Evolutionary conservation across 2,329 filamentous ascomycete species (phyloP).

Genomic region (Tricladium varicosporioides): DNA sequence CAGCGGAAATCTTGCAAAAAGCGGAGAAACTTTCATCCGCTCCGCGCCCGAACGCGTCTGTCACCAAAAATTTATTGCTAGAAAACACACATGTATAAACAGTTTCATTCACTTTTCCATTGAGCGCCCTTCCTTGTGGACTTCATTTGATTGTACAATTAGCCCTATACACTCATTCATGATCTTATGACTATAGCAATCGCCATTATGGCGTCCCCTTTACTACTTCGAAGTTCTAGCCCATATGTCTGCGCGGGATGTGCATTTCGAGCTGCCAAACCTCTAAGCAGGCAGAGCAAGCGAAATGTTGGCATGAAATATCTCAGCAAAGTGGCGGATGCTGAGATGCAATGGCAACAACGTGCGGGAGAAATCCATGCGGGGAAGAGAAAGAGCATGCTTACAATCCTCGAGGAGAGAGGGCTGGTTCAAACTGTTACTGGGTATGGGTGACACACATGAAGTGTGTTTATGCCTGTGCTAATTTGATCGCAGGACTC

Average conservation of each 20-base stretch:
- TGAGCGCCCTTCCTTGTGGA: neutral
- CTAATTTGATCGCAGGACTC: constrained; percentile 25
- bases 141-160: neutral
- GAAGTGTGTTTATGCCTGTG: neutral
- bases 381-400: constrained; percentile 52
- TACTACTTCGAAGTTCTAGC: constrained; percentile 25
- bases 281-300: constrained; percentile 14
- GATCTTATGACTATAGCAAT: neutral
- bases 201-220: constrained; percentile 30
- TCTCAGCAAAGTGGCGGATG: constrained; percentile 34
- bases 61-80: neutral
- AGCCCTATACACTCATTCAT: neutral
- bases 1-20: too few relatives aligned
- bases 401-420: constrained; percentile 66
- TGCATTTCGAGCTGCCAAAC: constrained; percentile 23
- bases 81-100: neutral
- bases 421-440: constrained; percentile 73
- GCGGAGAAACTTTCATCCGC: neutral
- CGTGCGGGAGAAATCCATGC: constrained; percentile 46
- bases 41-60: neutral
- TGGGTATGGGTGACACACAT: constrained; percentile 51
- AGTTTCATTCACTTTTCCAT: constrained; percentile 1
- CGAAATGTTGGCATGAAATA: constrained; percentile 35
- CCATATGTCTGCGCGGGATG: constrained; percentile 33
- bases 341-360: constrained; percentile 44